Evolutionary conservation across 139 green algal species (phyloP).

Genomic region (Chlorella sp.): DNA sequence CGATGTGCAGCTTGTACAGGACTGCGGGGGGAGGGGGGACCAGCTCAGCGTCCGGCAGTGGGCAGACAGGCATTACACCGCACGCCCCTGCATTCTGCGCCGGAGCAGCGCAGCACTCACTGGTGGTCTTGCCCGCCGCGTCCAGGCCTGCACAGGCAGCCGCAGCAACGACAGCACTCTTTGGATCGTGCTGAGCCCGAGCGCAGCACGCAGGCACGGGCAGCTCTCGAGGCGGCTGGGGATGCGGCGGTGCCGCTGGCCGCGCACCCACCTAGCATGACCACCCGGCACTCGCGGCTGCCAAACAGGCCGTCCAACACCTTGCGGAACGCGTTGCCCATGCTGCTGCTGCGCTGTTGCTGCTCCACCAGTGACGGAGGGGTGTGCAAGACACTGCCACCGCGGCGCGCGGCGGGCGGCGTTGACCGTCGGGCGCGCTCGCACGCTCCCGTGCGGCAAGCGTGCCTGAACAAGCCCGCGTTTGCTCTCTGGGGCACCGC

Average conservation of each 20-base stretch:
- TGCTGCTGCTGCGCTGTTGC: constrained; percentile 18
- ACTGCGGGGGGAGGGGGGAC: too few species aligned
- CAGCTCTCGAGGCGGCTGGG: background rate
- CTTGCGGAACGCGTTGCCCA: constrained; percentile 72
- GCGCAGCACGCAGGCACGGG: background rate
- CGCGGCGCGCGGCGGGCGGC: too few species aligned
- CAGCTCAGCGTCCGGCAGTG: too few species aligned
- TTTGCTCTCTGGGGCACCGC: too few species aligned
- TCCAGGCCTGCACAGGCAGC: constrained; percentile 75
- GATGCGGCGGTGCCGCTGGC: background rate
- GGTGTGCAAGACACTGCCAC: too few species aligned
- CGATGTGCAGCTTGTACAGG: constrained; percentile 99
- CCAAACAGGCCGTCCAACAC: constrained; percentile 87
- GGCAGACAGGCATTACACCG: too few species aligned
- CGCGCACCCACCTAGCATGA: constrained; percentile 69
- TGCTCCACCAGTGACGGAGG: background rate
- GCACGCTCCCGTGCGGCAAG: too few species aligned
- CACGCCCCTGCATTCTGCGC: too few species aligned
- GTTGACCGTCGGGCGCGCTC: too few species aligned
- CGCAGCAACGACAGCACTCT: background rate
- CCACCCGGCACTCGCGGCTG: constrained; percentile 93
- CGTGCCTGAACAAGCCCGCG: too few species aligned
- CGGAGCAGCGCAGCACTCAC: background rate
- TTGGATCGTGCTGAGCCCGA: background rate
- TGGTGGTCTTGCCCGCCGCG: constrained; percentile 97